Evolutionary conservation across 2,329 filamentous ascomycete species (phyloP), one percentile per base, ranked within the genome.

Genomic region (Aspergillus sojae): DNA sequence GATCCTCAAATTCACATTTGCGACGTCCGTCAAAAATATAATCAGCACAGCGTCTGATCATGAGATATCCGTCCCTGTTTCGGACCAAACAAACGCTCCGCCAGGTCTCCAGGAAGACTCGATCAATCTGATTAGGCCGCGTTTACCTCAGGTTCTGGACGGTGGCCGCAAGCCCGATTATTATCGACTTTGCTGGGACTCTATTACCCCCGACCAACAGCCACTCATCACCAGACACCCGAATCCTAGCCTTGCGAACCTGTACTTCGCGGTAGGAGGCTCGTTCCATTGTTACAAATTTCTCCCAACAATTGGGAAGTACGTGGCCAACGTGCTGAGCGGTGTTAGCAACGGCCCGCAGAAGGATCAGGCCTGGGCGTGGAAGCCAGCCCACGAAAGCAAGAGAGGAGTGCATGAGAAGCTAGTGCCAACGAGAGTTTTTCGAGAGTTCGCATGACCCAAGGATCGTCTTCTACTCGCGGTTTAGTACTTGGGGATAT

Each of bases 241-340:
- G 2, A 80, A 86, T 64, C 74, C 80, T 6, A 75, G 80, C 11
- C 68, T 84, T 71, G 72, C 72, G 55, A 86, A 85, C 63, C 74
- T 90, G 16, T 89, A 84, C 72, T 72, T 91, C 28, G 88, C 87
- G 0, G 85, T 84, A 0, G 87, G 85, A 14, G 88, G 88, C 1
- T 89, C 86, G 14, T 88, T 89, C 66, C 88, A 90, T 71, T 84
- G 84, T 34, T 89, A 85, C 83, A 89, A 90, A 73, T 89, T 91
- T 70, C 77, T 90, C 30, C 87, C 87, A 0, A 84, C 84, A 28
- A 84, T 88, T 66, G 87, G 88, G 4, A 83, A 85, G 62, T 89
- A 89, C 52, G 74, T 79, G n/a, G 71, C 64, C 19, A 77, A 72
- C 50, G 63, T 70, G n/a, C 48, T 72, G 57, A 63, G 64, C 60